Base-by-base conservation (phyloP, 2,329 filamentous ascomycete genomes). In the Thelonectria blattea region DNA sequence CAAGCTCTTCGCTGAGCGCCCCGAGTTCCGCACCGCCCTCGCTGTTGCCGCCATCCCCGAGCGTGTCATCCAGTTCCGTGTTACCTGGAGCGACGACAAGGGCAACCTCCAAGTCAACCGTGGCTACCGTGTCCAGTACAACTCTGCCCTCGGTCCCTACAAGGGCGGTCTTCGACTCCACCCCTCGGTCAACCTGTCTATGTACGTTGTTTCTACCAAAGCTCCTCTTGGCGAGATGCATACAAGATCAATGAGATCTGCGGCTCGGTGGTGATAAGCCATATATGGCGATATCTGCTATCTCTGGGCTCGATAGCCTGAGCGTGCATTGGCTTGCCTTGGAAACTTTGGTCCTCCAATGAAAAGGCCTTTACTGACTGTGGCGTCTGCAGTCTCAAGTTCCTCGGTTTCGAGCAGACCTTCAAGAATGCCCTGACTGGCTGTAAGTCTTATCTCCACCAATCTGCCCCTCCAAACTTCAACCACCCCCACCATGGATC, bases 381-480 rank as follows among this genome's bases (percentile, higher is more conserved):
- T 61, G 58, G 46, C 45, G 53, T 47, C 56, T 63, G 49, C 52
- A 67, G 65, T 74, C 87, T 99, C 73, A 99, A 99, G 85, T 98
- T 98, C 83, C 86, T 99, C 75, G 95, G 94, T 68, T 98, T 98
- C 74, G 95, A 99, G 88, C 95, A 98, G 83, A 96, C 94, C 82
- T 98, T 98, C 87, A 98, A 98, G 88, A 98, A 98, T 91, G 95
- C 95, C 69, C 83, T 98, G 70, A 98, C 95, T 64, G 95, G 95
- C 75, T 81, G 91, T 93, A 83, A 84, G 91, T 87, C 56, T 60
- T 62, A 56, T 59, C 56, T 62, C 46, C 52, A 59, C 50, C 34
- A 30, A 22, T 27, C 22, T 10, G 14, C 48, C 18, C 10, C 8
- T 34, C 32, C 47, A 42, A 18, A 45, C 46, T 49, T 18, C 32